phyloP scores from a whole-genome alignment of 441 rosid genomes.

The Isatis lusitanica region DNA sequence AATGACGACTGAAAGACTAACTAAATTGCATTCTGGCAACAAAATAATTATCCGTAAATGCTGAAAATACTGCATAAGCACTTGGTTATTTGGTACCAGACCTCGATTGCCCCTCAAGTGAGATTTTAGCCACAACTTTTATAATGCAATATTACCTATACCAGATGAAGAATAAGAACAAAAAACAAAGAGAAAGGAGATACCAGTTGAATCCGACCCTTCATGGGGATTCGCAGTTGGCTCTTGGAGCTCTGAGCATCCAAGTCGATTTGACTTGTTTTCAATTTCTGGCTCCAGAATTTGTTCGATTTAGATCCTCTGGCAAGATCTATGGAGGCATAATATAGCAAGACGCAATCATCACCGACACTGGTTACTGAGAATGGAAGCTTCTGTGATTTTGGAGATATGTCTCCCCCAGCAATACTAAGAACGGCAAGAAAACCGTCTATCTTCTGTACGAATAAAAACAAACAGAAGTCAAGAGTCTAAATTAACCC shows the following conservation, averaged over 20 bases:
- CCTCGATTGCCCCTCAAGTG: background rate
- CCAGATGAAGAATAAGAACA: background rate
- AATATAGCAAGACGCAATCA: slow-evolving; percentile 74
- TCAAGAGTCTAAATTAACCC: slow-evolving; percentile 8
- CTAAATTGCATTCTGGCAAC: background rate
- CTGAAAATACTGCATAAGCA: background rate
- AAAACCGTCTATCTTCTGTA: slow-evolving; percentile 86
- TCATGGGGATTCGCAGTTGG: slow-evolving; percentile 77
- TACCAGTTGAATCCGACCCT: slow-evolving; percentile 97
- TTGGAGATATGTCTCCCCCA: slow-evolving; percentile 87
- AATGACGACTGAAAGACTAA: background rate
- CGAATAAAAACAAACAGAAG: slow-evolving; percentile 17
- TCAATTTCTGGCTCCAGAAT: slow-evolving; percentile 56
- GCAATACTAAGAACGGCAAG: slow-evolving; percentile 89
- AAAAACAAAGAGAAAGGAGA: slow-evolving; percentile 21
- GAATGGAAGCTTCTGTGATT: slow-evolving; percentile 90
- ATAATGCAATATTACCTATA: background rate
- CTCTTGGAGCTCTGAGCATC: slow-evolving; percentile 69
- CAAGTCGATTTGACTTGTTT: slow-evolving; percentile 46
- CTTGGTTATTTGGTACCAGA: background rate
- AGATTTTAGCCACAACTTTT: background rate
- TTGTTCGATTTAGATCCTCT: slow-evolving; percentile 59
- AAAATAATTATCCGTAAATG: background rate
- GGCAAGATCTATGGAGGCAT: slow-evolving; percentile 79
- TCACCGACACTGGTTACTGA: slow-evolving; percentile 90